These are phyloP conservation scores for Orobanche coerulescens DNA, from an alignment of 257 asterid genomes.

Conservation along the genomic window DNA sequence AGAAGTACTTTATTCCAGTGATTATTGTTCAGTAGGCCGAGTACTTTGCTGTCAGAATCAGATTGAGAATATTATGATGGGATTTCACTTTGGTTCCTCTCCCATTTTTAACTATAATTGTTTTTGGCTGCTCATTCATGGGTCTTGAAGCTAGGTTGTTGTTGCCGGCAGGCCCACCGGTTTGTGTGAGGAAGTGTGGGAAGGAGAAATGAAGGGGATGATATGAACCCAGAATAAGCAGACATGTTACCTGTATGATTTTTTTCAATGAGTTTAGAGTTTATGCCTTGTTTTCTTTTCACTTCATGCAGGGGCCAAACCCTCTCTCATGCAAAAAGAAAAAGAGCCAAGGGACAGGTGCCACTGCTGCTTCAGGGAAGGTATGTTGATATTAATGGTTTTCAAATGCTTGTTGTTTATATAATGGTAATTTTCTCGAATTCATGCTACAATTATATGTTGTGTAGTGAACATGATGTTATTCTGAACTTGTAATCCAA, in stretches of 20 bases:
- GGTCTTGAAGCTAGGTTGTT: neutral
- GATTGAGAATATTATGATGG: neutral
- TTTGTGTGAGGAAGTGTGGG: neutral
- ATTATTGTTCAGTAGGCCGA: neutral
- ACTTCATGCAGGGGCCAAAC: conserved; percentile 65
- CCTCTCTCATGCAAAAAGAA: conserved; percentile 87
- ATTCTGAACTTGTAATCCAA: neutral
- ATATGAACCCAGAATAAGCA: neutral
- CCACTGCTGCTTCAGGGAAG: conserved; percentile 37
- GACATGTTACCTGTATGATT: neutral
- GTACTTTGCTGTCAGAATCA: neutral
- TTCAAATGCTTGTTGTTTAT: neutral
- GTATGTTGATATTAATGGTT: conserved; percentile 22
- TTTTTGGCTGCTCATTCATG: neutral
- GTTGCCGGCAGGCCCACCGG: neutral
- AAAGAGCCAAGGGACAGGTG: conserved; percentile 24
- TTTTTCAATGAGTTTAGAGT: neutral
- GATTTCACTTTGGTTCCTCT: neutral
- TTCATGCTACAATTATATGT: neutral
- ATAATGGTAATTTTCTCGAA: neutral
- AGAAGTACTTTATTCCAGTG: neutral
- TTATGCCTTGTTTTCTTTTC: conserved; percentile 19
- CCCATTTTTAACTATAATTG: neutral
- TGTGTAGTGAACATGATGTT: neutral
- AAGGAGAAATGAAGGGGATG: neutral